Evolutionary conservation across 2,329 filamentous ascomycete species (phyloP).

Genomic region (Drechslera avenae): DNA sequence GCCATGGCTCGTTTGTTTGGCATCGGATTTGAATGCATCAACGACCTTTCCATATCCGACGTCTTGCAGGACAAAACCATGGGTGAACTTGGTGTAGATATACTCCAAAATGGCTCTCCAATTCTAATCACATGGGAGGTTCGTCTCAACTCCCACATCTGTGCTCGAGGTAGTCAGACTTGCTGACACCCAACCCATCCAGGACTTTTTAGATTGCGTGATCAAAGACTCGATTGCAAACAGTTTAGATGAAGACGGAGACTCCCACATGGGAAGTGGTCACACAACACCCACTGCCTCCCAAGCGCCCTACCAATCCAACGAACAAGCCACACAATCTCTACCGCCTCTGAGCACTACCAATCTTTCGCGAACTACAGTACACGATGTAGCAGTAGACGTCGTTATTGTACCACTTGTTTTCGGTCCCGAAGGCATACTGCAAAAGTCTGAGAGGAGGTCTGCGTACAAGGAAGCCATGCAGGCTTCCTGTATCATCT

Average conservation of each 20-base stretch:
- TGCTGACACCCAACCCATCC: conserved; percentile 16
- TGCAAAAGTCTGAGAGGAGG: conserved; percentile 22
- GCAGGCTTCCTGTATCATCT: conserved; percentile 76
- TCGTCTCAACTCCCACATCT: conserved; percentile 9
- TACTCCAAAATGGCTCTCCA: conserved; percentile 68
- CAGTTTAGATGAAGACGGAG: conserved; percentile 15
- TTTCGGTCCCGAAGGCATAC: conserved; percentile 14
- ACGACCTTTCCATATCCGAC: conserved; percentile 59
- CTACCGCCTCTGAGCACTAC: conserved; percentile 40
- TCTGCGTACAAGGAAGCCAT: conserved; percentile 44
- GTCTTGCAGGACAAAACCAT: conserved; percentile 68
- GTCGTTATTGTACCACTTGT: conserved; percentile 64
- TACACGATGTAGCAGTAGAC: conserved; percentile 68
- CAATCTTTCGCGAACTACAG: conserved; percentile 48
- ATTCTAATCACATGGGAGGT: conserved; percentile 59
- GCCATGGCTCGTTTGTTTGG: conserved; percentile 73
- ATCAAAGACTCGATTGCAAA: conserved; percentile 44
- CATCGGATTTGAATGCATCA: conserved; percentile 54
- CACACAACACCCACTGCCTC: conserved; percentile 38
- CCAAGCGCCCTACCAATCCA: conserved; percentile 8
- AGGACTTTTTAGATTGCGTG: conserved; percentile 53
- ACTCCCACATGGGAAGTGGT: conserved; percentile 27
- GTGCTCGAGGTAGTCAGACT: not conserved
- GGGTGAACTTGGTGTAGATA: conserved; percentile 72
- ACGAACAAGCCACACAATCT: conserved; percentile 11